Evolutionary conservation across 2,329 filamentous ascomycete species (phyloP).

Genomic region (Diaporthe capsici): DNA sequence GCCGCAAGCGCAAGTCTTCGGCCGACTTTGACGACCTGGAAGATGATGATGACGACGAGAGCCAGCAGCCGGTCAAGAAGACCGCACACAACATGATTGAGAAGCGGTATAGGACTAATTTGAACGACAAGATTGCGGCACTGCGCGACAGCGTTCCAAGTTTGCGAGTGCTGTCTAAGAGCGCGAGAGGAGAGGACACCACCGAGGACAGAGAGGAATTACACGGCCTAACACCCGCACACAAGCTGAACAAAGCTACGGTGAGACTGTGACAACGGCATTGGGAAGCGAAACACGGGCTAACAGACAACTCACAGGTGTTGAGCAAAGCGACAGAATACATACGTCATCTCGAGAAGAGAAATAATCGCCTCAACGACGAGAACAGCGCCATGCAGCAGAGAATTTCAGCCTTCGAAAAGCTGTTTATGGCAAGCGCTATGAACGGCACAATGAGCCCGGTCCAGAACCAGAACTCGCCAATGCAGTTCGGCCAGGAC

Average conservation of each 20-base stretch:
- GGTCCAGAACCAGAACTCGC: conserved; percentile 67
- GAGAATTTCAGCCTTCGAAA: conserved; percentile 81
- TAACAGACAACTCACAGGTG: conserved; percentile 62
- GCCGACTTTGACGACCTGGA: conserved; percentile 71
- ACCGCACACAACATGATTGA: conserved; percentile 99
- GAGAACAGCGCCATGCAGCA: conserved; percentile 86
- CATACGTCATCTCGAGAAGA: conserved; percentile 92
- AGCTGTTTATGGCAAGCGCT: conserved; percentile 84
- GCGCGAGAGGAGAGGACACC: conserved; percentile 75
- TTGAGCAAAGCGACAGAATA: conserved; percentile 97
- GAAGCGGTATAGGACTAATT: conserved; percentile 94
- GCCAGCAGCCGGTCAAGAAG: conserved; percentile 79
- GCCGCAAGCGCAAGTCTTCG: conserved; percentile 79
- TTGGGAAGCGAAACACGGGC: neutral
- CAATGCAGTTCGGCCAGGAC: conserved; percentile 66
- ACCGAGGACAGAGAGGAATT: conserved; percentile 84
- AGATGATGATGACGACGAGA: conserved; percentile 72
- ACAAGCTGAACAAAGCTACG: conserved; percentile 98
- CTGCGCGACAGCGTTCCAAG: conserved; percentile 93
- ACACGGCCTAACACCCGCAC: conserved; percentile 86
- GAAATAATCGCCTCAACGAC: conserved; percentile 84
- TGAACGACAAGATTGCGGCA: conserved; percentile 97
- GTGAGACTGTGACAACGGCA: conserved; percentile 57
- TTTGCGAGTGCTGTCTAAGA: conserved; percentile 86
- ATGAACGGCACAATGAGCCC: conserved; percentile 73